Base-by-base conservation (phyloP, 148 eudicot genomes). In the Nepenthes mirabilis region DNA sequence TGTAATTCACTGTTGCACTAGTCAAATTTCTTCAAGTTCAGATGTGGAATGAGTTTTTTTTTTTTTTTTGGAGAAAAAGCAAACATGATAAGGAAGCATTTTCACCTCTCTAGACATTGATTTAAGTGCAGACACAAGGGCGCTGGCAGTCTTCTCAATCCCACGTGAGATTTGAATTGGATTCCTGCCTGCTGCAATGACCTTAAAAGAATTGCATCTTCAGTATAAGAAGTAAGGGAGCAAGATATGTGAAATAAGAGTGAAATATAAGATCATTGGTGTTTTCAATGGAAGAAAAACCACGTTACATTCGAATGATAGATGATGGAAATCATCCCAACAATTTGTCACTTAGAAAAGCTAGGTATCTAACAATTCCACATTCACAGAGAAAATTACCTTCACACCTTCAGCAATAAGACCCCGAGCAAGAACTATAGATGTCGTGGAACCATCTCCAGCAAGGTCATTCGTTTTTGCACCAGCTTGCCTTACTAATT, bases 401-500 rank as follows among this genome's bases (percentile, higher is more conserved):
- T 91, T 91, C 65, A 80, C 77, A 57, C 97, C 97, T 72, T 91
- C 96, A 33, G 79, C 73, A 35, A 88, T 85, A 14, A 91, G 80
- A 58, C 97, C 94, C 33, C 79, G 88, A 45, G 96, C 97, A 73
- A 91, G 90, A 43, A 91, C 76, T 37, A 91, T 75, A 11, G 97
- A 91, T 33, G 97, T 88, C 1, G 97, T 91, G 52, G 84, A 83
- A 56, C 97, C 97, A 73, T 91, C 97, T 62, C 96, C 97, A 62
- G 96, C 96, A 54, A 88, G 80, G 52, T 91, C 90, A 75, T 91
- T 91, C 23, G 97, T 91, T 68, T 82, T 91, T 14, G 97, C 95
- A 65, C 90, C 97, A 43, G 97, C 95, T 72, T 85, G 95, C 55
- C 97, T 88, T 50, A 91, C 86, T 56, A 91, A 75, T 77, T 88